Evolutionary conservation across 192 early-diverging fungal species (phyloP), one percentile per base, ranked within the genome.

Genomic region (Entomortierella beljakovae): DNA sequence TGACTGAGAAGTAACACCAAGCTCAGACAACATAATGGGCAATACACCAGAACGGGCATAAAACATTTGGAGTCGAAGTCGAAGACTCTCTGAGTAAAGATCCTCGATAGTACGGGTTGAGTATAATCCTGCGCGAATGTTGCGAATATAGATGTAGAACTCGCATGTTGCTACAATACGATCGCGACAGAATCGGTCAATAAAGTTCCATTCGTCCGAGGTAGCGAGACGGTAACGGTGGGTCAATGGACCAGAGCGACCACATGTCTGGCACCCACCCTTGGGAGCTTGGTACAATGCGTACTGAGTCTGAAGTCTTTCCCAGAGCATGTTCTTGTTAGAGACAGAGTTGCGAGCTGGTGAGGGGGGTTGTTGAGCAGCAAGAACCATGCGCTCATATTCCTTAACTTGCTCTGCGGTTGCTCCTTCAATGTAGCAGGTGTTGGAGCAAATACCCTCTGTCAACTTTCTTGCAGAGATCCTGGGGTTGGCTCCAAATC

Each of bases 111-210:
- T 84, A 54, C 95, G 87, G 34, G 88, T 90, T 23, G 88, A 88
- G 82, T 93, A 98, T 46, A 94, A 85, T 1, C 97, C 95, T 72
- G 94, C 94, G 57, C 94, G 89, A 38, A 98, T 84, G 68, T 97
- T 93, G 31, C 95, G 90, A 58, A 97, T 89, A 83, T 97, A 97
- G 20, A 92, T 90, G 84, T 97, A 99, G 68, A 99, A 99, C 63
- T 98, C 96, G 64, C 94, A 93, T 11, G 94, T 95, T 13, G 96
- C 93, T 16, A 97, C 94, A n/a, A 99, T 71, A 20, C 97, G 84
- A 84, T 98, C 98, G 37, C 95, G 95, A 82, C 98, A 99, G 70
- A 90, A 90, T 13, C 88, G 88, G 71, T 93, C 93, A 43, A 93
- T 88, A 46, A 89, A 90, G 49, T 89, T 86, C 93, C 93, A 94